Percentiles rank a stretch among this genome's conserved stretches.
Evolutionary conservation across 305 asterid species (phyloP).

Genomic region (Vinca major): DNA sequence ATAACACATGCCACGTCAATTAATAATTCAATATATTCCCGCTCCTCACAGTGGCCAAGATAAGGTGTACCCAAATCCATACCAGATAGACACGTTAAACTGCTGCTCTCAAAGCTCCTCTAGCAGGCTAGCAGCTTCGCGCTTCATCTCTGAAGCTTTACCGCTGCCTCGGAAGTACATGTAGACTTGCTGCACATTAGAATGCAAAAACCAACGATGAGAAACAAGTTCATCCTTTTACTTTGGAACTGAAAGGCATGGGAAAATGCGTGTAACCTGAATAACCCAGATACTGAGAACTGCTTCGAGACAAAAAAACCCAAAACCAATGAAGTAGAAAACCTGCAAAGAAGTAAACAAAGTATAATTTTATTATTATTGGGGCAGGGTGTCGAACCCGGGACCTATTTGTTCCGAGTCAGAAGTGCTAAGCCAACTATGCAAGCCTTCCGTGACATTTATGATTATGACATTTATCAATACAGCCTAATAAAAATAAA

Average conservation of each 20-base stretch:
- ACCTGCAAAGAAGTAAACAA: slow-evolving; percentile 28
- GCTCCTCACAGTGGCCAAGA: slow-evolving; percentile 8
- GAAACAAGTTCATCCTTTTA: neutral
- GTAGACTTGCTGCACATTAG: slow-evolving; percentile 70
- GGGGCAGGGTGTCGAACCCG: too few species aligned
- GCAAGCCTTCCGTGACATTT: too few species aligned
- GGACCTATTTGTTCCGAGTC: too few species aligned
- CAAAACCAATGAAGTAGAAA: slow-evolving; percentile 90
- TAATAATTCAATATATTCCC: neutral
- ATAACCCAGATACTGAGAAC: slow-evolving; percentile 82
- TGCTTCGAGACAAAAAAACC: slow-evolving; percentile 69
- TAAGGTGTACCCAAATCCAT: neutral
- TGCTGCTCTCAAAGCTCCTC: slow-evolving; percentile 68
- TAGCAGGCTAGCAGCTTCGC: slow-evolving; percentile 74
- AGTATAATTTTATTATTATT: too few species aligned
- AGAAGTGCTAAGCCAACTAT: too few species aligned
- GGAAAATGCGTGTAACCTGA: slow-evolving; percentile 39
- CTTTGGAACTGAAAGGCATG: neutral
- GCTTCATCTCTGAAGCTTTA: slow-evolving; percentile 67
- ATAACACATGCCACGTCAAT: neutral
- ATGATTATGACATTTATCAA: too few species aligned
- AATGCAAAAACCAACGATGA: neutral
- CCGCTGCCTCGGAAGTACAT: slow-evolving; percentile 96
- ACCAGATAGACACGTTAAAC: slow-evolving; percentile 17
- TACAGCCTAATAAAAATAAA: neutral